Evolutionary conservation across 176 grass and related monocot species (phyloP).

Genomic region (Oropetium thomaeum): DNA sequence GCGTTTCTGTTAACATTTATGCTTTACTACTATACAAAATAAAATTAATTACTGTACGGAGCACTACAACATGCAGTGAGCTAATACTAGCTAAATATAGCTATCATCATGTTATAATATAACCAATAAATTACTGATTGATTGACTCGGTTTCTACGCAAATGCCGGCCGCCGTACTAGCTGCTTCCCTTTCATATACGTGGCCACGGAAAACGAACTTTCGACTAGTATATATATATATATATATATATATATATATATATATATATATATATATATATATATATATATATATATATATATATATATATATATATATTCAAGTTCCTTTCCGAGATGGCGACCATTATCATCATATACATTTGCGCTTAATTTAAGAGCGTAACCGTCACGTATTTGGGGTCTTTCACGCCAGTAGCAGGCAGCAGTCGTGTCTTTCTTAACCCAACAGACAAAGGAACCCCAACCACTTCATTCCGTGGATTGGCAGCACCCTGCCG

Average conservation of each 20-base stretch:
- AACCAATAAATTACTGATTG: background rate
- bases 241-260: too few relatives aligned
- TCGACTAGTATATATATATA: too few relatives aligned
- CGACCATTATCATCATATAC: background rate
- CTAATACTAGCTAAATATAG: background rate
- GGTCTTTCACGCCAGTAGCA: background rate
- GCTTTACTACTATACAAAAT: too few relatives aligned
- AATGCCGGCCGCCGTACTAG: too few relatives aligned
- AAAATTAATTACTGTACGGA: too few relatives aligned
- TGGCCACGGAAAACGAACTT: too few relatives aligned
- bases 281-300: too few relatives aligned
- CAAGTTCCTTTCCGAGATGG: background rate
- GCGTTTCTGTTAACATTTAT: too few relatives aligned
- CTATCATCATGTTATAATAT: too few relatives aligned
- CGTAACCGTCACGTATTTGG: background rate
- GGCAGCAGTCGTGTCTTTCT: constrained; percentile 2
- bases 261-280: too few relatives aligned
- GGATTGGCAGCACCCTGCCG: constrained; percentile 33
- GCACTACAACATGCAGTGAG: background rate
- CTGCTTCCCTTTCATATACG: too few relatives aligned
- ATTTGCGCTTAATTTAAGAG: background rate
- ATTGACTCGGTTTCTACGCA: background rate
- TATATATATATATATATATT: too few relatives aligned
- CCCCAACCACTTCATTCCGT: constrained; percentile 34
- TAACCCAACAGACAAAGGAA: constrained; percentile 26